Percentiles rank a stretch among this genome's conserved stretches.
Conservation (phyloP, 2,329 filamentous ascomycete genomes). For the Thermochaetoides dissita region DNA sequence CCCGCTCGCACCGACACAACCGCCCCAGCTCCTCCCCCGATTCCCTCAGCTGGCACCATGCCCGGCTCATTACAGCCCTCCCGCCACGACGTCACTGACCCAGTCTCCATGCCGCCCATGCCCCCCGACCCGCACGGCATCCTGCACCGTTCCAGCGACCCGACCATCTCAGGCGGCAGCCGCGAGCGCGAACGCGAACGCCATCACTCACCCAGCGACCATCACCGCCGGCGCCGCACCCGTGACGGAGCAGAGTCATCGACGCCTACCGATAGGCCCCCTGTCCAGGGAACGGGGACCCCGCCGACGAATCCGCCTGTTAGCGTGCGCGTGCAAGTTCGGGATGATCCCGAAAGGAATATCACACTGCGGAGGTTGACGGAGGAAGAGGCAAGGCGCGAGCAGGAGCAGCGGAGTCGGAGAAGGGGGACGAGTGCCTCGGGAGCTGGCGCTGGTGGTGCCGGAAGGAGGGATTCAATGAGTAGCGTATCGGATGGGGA, state of each 20-base stretch:
- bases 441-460: too few species aligned
- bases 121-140: constrained; percentile 38
- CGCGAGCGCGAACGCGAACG: constrained; percentile 32
- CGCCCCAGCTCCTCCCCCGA: constrained; percentile 5
- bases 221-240: constrained; percentile 32
- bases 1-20: background rate
- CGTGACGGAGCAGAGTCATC: constrained; percentile 33
- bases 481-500: constrained; percentile 46
- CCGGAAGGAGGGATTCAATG: constrained; percentile 27
- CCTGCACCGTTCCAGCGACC: constrained; percentile 25
- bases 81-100: constrained; percentile 23
- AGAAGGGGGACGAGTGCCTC: constrained; percentile 5
- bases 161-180: constrained; percentile 25
- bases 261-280: constrained; percentile 22
- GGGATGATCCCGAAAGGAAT: constrained; percentile 46
- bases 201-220: constrained; percentile 33
- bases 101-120: constrained; percentile 38
- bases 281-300: constrained; percentile 18
- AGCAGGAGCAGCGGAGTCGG: constrained; percentile 23
- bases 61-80: constrained; percentile 18
- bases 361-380: constrained; percentile 48
- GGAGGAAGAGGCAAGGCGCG: constrained; percentile 38
- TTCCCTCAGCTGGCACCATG: constrained; percentile 3
- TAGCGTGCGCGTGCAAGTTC: constrained; percentile 45
- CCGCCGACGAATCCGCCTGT: constrained; percentile 29